Evolutionary conservation across 345 rosid species (phyloP).

Genomic region (Boechera divaricarpa): DNA sequence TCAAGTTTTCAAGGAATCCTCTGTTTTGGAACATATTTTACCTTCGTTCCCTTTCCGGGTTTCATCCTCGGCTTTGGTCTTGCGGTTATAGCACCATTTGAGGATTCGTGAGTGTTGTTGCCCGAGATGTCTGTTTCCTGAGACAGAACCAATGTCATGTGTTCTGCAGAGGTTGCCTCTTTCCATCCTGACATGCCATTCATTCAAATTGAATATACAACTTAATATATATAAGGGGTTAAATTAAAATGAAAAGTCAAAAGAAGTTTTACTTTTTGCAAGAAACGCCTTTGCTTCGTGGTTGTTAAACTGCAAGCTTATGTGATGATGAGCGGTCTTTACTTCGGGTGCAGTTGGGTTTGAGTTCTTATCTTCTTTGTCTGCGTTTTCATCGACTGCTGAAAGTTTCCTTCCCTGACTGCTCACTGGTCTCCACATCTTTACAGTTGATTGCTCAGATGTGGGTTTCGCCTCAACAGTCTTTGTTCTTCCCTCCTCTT

Average conservation of each 20-base stretch:
- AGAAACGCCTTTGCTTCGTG: constrained; percentile 77
- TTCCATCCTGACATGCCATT: constrained; percentile 75
- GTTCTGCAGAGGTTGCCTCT: constrained; percentile 68
- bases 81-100: constrained; percentile 32
- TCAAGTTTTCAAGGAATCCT: constrained; percentile 41
- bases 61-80: constrained; percentile 55
- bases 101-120: constrained; percentile 40
- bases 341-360: constrained; percentile 7
- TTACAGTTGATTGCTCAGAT: constrained; percentile 45
- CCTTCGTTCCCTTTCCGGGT: constrained; percentile 70
- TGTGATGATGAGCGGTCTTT: constrained; percentile 35
- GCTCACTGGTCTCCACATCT: constrained; percentile 52
- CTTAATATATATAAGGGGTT: background rate
- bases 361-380: constrained; percentile 33
- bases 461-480: constrained; percentile 31
- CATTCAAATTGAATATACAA: constrained; percentile 10
- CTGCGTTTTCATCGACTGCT: constrained; percentile 23
- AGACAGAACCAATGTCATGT: constrained; percentile 66
- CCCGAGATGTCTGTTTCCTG: constrained; percentile 49
- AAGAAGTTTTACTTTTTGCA: constrained; percentile 61
- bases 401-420: constrained; percentile 44
- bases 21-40: constrained; percentile 81
- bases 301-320: constrained; percentile 54
- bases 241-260: background rate
- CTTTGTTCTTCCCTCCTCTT: constrained; percentile 54